These are phyloP conservation scores for Linnemannia exigua DNA, from an alignment of 192 early-diverging fungal genomes.

Conservation along the genomic window DNA sequence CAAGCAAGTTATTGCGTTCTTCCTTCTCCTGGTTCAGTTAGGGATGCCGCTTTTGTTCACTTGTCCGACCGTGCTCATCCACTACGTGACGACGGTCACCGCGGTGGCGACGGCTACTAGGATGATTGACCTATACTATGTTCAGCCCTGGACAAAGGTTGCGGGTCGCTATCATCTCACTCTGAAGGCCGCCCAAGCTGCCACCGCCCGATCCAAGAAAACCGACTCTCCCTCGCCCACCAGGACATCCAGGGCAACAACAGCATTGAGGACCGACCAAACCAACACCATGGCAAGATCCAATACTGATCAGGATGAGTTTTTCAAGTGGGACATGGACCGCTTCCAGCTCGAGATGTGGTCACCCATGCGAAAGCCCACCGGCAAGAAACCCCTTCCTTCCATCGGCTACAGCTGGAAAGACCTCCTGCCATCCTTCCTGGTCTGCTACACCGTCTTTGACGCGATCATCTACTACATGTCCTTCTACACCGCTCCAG, in stretches of 20 bases:
- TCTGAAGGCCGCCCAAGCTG: background rate
- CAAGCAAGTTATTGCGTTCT: conserved; percentile 28
- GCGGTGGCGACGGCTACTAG: conserved; percentile 18
- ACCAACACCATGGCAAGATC: background rate
- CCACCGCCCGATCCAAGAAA: conserved; percentile 23
- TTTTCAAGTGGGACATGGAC: conserved; percentile 34
- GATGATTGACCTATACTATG: conserved; percentile 41
- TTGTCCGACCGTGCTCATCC: conserved; percentile 5
- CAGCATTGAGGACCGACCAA: background rate
- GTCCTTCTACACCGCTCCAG: conserved; percentile 14
- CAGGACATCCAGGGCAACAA: background rate
- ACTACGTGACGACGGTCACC: conserved; percentile 18
- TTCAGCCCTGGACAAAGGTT: conserved; percentile 49
- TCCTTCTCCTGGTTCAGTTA: conserved; percentile 10
- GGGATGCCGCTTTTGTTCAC: conserved; percentile 23
- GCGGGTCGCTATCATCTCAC: conserved; percentile 1
- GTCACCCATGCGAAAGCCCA: conserved; percentile 31
- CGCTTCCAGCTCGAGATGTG: conserved; percentile 37
- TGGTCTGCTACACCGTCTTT: conserved; percentile 11
- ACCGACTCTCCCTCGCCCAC: background rate
- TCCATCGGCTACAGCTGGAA: conserved; percentile 11
- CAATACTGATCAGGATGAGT: background rate
- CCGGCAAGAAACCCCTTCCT: background rate
- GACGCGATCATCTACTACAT: conserved; percentile 18
- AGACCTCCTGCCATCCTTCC: background rate